Evolutionary conservation across 106 monocot species (phyloP), one percentile per base, ranked within the genome.

Genomic region (Platanthera guangdongensis): DNA sequence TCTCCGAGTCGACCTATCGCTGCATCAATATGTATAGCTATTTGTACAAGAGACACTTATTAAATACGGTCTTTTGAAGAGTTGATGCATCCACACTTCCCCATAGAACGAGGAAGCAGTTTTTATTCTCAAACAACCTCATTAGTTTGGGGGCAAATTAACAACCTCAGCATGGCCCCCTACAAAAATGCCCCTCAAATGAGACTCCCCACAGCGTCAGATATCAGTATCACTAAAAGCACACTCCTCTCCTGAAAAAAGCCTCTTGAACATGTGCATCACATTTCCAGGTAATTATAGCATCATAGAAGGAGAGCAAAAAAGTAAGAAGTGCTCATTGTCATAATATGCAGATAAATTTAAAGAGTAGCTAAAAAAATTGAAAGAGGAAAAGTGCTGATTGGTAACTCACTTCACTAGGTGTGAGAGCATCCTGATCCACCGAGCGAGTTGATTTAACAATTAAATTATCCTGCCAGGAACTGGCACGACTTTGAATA

Each of bases 361-460:
- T 21, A 63, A 22, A 18, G 21, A 63, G 62, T 21, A 25, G 22
- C 18, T 9, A 63, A 1, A 1, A 21, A 5, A 63, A 21, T 63
- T 22, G 12, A 30, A 21, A 60, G 11, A 21, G 10, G 3, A 30
- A 30, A 65, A 65, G 4, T 39, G 4, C 10, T 32, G 11, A 65
- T 9, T 49, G 54, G 57, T 52, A 25, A 12, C 74, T 78, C 84
- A 92, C 99, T 91, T 99, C 99, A 54, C 80, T 84, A 77, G 94
- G 94, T 19, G 99, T 89, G 45, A 99, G 99, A 75, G 80, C 99
- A 88, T 90, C 92, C 75, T 99, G 99, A 79, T 99, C 94, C 78
- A 97, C 93, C 39, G 97, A 94, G n/a, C 99, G 94, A 63, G 89
- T 88, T 75, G 99, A 94, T 46, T 90, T 92, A 57, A 99, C 92